Evolutionary conservation across 2,329 filamentous ascomycete species (phyloP), one percentile per base, ranked within the genome.

Genomic region (Cladosporium sp.): DNA sequence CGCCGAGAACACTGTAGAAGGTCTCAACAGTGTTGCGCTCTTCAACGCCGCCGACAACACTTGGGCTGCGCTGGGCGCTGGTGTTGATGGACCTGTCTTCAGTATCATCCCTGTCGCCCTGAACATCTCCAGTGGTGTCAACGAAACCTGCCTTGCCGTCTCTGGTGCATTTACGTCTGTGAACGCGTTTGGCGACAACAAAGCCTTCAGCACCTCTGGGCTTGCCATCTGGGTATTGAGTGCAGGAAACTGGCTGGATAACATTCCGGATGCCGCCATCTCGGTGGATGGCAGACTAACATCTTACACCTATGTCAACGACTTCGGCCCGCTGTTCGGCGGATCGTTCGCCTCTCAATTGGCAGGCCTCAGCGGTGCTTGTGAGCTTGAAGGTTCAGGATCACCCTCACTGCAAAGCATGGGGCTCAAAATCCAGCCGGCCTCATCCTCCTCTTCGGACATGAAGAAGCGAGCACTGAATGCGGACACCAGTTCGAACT

Each of bases 181-280:
- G 67, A 84, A 89, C 30, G 85, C 84, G 0, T 94, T 92, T 71
- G 87, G 81, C 39, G 82, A 82, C 68, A 89, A 89, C 69, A 77
- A 83, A 7, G 85, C 87, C 11, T 83, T 89, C 30, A 73, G 84
- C 10, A 90, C 88, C 0, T 79, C 87, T 59, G 93, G 93, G 2
- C 92, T 99, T 73, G 94, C 92, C 16, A 83, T 98, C 43, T 99
- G 95, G 95, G 89, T 98, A 8, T 91, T 91, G 3, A 96, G 93
- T 3, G 83, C 85, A 67, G 85, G 84, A 65, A 95, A 95, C 75
- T 99, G 95, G 95, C 83, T 99, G 18, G 88, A 92, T 74, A 95
- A 96, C 70, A 80, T 97, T 21, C 72, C 78, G 13, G 81, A 86
- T 7, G 79, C 85, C 8, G 84, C 88, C 34, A 88, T 91, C 63